A percentile compares a stretch with the other conserved stretches of the same genome.
These are phyloP conservation scores for Eutrema heterophyllum DNA, from an alignment of 345 rosid species.

Conservation along the genomic window DNA sequence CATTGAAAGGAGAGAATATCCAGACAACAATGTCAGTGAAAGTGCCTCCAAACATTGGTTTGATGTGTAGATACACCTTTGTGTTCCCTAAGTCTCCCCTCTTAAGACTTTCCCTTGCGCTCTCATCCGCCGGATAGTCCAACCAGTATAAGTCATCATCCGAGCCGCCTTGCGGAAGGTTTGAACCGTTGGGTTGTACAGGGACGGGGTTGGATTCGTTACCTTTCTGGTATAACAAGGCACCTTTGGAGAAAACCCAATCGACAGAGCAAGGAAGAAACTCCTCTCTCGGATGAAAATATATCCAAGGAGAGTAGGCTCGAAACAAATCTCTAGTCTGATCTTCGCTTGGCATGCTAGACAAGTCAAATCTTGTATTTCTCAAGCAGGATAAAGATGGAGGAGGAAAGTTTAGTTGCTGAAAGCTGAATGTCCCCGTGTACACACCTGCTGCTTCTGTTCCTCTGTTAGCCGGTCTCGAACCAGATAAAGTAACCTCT, in stretches of 20 bases:
- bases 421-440: constrained; percentile 59
- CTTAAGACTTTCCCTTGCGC: constrained; percentile 46
- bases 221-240: constrained; percentile 52
- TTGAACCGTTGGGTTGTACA: constrained; percentile 49
- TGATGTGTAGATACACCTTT: constrained; percentile 57
- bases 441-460: constrained; percentile 42
- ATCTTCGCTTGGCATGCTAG: constrained; percentile 47
- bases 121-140: constrained; percentile 52
- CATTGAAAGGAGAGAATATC: constrained; percentile 83
- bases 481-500: constrained; percentile 35
- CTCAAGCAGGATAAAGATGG: constrained; percentile 46
- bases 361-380: constrained; percentile 36
- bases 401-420: constrained; percentile 14
- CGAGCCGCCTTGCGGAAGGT: constrained; percentile 81
- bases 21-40: constrained; percentile 69
- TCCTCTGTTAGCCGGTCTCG: constrained; percentile 49
- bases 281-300: constrained; percentile 65
- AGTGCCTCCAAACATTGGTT: constrained; percentile 78
- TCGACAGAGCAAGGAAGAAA: constrained; percentile 62
- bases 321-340: constrained; percentile 43
- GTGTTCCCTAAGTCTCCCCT: constrained; percentile 52
- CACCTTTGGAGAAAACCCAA: constrained; percentile 69
- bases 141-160: constrained; percentile 71
- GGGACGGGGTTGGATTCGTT: constrained; percentile 55
- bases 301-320: constrained; percentile 59